phyloP scores from a whole-genome alignment of 257 asterid species.

The Plectranthus barbatus region DNA sequence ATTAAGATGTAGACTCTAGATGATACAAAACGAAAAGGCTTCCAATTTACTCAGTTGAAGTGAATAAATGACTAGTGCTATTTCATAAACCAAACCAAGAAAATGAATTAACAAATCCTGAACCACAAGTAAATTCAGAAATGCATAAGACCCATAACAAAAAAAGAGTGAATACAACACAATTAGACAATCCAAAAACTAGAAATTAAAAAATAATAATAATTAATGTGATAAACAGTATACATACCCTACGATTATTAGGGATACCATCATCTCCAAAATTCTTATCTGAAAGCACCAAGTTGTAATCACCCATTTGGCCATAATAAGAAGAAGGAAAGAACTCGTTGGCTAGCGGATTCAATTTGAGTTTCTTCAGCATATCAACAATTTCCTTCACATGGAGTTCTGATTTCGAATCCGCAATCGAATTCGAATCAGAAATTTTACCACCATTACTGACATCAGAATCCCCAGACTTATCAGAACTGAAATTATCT shows the following conservation, averaged over 20 bases:
- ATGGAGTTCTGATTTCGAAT: constrained; percentile 54
- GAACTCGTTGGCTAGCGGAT: constrained; percentile 90
- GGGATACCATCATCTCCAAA: constrained; percentile 46
- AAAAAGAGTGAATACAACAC: constrained; percentile 5
- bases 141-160: neutral
- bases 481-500: constrained; percentile 26
- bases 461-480: constrained; percentile 26
- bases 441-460: constrained; percentile 39
- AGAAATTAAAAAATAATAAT: neutral
- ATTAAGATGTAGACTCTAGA: neutral
- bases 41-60: neutral
- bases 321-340: constrained; percentile 67
- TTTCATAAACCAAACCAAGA: neutral
- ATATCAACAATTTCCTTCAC: constrained; percentile 64
- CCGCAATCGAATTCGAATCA: constrained; percentile 34
- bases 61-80: neutral
- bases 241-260: constrained; percentile 61
- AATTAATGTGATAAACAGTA: constrained; percentile 10
- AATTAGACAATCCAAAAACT: neutral
- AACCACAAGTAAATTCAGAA: neutral
- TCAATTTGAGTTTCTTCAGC: constrained; percentile 67
- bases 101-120: neutral
- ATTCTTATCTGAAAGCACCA: constrained; percentile 36
- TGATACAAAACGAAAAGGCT: neutral
- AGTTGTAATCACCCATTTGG: constrained; percentile 39